Conservation (phyloP, 1,139 yeast genomes). For the Pichia norvegensis region DNA sequence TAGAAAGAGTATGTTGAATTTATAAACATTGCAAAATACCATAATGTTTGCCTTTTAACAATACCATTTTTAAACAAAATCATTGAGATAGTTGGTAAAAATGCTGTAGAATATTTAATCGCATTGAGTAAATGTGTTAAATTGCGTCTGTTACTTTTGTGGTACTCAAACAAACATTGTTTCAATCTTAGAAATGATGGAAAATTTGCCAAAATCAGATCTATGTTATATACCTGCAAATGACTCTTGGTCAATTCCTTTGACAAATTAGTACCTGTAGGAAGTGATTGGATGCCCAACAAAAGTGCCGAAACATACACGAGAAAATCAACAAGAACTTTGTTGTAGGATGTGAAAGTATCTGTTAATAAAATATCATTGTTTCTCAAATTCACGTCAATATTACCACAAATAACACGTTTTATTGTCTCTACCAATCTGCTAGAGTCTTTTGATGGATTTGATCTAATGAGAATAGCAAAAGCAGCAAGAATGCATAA, state of each 20-base stretch:
- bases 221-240: conserved; percentile 31
- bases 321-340: conserved; percentile 64
- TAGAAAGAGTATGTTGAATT: conserved; percentile 71
- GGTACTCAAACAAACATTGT: conserved; percentile 73
- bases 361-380: conserved; percentile 79
- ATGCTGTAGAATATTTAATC: conserved; percentile 61
- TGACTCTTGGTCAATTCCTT: conserved; percentile 22
- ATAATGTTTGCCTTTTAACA: conserved; percentile 27
- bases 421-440: conserved; percentile 42
- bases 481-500: conserved; percentile 19
- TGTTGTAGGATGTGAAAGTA: conserved; percentile 70
- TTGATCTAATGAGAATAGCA: conserved; percentile 13
- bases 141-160: conserved; percentile 38
- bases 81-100: conserved; percentile 53
- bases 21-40: conserved; percentile 48
- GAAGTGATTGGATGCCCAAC: conserved; percentile 32
- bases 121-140: conserved; percentile 59
- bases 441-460: conserved; percentile 33
- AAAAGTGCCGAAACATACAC: conserved; percentile 37
- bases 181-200: conserved; percentile 70
- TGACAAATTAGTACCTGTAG: conserved; percentile 15
- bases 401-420: conserved; percentile 49
- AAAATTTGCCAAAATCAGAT: conserved; percentile 39
- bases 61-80: conserved; percentile 30
- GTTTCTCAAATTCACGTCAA: conserved; percentile 53